Conservation (phyloP, 768 basidiomycete species). For the Mrakia frigida region DNA sequence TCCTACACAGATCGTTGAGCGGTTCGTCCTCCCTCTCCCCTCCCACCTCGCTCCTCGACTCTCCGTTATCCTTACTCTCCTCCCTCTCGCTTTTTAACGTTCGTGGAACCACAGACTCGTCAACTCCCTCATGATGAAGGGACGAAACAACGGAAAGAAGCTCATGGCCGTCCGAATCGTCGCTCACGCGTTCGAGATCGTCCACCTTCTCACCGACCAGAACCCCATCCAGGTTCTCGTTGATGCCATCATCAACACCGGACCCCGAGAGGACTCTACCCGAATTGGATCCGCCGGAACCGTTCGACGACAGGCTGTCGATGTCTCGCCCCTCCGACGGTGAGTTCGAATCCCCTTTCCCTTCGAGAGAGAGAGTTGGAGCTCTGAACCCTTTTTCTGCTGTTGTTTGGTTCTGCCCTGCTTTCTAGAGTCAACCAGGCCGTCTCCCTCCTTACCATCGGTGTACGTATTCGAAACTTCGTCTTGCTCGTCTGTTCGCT, state of each 20-base stretch:
- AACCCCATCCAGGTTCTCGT: conserved; percentile 90
- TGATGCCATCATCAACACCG: conserved; percentile 92
- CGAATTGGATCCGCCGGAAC: conserved; percentile 99
- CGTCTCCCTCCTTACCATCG: conserved; percentile 86
- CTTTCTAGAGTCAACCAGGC: conserved; percentile 97
- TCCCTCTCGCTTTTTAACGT: no score
- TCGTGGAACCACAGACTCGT: conserved; percentile 89
- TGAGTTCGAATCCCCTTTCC: background rate
- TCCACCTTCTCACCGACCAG: conserved; percentile 99
- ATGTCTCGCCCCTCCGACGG: conserved; percentile 90
- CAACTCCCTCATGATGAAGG: conserved; percentile 97
- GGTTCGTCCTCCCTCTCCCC: background rate
- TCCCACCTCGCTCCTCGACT: background rate
- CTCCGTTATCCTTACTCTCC: background rate
- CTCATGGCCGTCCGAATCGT: conserved; percentile 98
- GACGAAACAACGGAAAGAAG: conserved; percentile 99
- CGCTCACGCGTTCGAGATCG: conserved; percentile 98
- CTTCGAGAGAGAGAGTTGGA: background rate
- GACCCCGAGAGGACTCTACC: conserved; percentile 98
- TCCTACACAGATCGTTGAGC: background rate
- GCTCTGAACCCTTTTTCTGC: conserved; percentile 41
- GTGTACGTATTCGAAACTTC: conserved; percentile 70
- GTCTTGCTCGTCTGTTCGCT: background rate
- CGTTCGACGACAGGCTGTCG: conserved; percentile 98
- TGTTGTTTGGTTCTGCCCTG: conserved; percentile 98